These are phyloP conservation scores for Globisporangium abappressorium DNA, from an alignment of 352 stramenopile genomes.

Conservation along the genomic window DNA sequence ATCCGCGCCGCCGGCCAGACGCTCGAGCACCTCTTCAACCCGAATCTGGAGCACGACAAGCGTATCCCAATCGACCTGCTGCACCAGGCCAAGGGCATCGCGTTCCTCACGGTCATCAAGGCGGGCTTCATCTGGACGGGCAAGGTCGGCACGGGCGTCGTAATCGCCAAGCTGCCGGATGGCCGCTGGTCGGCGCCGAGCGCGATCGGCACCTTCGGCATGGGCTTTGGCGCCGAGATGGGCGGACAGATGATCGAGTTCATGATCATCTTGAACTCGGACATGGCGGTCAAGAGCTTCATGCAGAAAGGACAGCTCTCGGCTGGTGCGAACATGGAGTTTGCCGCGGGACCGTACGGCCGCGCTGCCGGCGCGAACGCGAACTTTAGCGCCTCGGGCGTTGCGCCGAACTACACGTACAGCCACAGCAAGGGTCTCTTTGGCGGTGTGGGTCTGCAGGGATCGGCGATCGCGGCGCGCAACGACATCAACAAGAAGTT, in stretches of 20 bases:
- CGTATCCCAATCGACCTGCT: conserved; percentile 90
- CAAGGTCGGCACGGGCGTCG: conserved; percentile 88
- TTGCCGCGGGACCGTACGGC: conserved; percentile 77
- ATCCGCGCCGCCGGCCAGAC: conserved; percentile 88
- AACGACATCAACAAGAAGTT: conserved; percentile 87
- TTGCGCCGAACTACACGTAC: conserved; percentile 88
- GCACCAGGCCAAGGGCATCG: conserved; percentile 86
- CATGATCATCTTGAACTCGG: conserved; percentile 93
- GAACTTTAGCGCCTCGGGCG: conserved; percentile 69
- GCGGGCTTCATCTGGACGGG: conserved; percentile 85
- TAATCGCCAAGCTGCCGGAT: conserved; percentile 92
- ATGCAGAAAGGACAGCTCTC: conserved; percentile 84
- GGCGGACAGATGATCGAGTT: conserved; percentile 85
- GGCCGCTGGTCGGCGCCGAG: conserved; percentile 94
- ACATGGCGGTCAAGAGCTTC: conserved; percentile 90
- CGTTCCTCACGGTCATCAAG: conserved; percentile 92
- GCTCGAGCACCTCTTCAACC: conserved; percentile 91
- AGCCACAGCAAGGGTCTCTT: conserved; percentile 86
- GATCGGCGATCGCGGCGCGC: conserved; percentile 74
- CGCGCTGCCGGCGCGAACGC: conserved; percentile 72
- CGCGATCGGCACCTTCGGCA: conserved; percentile 91
- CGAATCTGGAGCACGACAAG: conserved; percentile 80
- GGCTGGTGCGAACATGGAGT: conserved; percentile 79
- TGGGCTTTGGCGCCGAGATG: conserved; percentile 81
- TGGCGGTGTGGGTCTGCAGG: conserved; percentile 77